Percentiles rank a stretch among this genome's conserved stretches.
phyloP scores from a whole-genome alignment of 164 flowering plant species.

The Sextonia rubra region DNA sequence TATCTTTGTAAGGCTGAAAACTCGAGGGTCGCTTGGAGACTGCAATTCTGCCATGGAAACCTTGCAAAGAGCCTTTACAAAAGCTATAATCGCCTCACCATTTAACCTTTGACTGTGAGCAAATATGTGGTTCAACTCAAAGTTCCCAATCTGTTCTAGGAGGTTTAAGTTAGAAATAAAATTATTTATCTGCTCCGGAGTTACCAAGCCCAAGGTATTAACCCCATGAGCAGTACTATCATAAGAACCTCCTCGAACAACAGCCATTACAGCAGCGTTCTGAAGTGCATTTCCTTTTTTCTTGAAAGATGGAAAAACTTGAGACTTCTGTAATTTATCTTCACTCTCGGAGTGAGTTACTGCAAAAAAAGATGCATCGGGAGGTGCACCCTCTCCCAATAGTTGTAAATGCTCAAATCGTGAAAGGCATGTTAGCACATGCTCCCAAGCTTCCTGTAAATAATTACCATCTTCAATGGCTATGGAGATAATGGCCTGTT shows the following conservation, averaged over 20 bases:
- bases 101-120: slow-evolving; percentile 95
- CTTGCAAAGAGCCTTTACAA: slow-evolving; percentile 93
- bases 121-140: slow-evolving; percentile 93
- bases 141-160: slow-evolving; percentile 93
- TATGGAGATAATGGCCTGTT: slow-evolving; percentile 86
- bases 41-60: slow-evolving; percentile 93
- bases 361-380: slow-evolving; percentile 81
- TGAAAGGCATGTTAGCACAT: slow-evolving; percentile 90
- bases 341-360: slow-evolving; percentile 59
- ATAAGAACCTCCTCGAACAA: slow-evolving; percentile 97
- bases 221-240: slow-evolving; percentile 67
- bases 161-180: slow-evolving; percentile 90
- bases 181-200: slow-evolving; percentile 80
- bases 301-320: slow-evolving; percentile 57
- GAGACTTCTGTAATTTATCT: slow-evolving; percentile 50
- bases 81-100: slow-evolving; percentile 94
- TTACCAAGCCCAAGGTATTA: slow-evolving; percentile 56
- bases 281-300: slow-evolving; percentile 75
- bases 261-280: slow-evolving; percentile 87
- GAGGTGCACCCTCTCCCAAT: slow-evolving; percentile 95
- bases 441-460: slow-evolving; percentile 99
- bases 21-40: slow-evolving; percentile 98
- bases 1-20: slow-evolving; percentile 94
- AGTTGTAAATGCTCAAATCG: slow-evolving; percentile 94
- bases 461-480: slow-evolving; percentile 95